Evolutionary conservation across 2,329 filamentous ascomycete genomes (phyloP).

Genomic region (Neocucurbitaria cava): DNA sequence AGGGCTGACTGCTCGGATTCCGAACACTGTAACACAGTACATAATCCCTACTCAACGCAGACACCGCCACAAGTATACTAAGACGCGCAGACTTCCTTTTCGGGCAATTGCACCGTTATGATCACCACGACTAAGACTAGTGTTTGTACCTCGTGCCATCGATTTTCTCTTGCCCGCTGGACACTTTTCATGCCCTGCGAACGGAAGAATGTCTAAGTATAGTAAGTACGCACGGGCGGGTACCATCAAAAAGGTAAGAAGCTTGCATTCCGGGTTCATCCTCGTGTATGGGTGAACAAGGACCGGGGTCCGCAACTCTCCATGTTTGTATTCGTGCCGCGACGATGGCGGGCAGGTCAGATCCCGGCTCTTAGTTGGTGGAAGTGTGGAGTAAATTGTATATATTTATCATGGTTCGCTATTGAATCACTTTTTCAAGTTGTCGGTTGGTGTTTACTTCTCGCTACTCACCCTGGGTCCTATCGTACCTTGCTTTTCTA

Average conservation of each 20-base stretch:
- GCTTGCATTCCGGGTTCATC: background rate
- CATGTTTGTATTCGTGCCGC: background rate
- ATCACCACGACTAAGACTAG: background rate
- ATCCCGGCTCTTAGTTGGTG: background rate
- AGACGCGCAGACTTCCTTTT: background rate
- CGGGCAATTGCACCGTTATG: background rate
- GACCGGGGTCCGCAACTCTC: background rate
- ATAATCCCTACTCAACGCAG: background rate
- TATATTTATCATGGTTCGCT: background rate
- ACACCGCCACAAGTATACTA: background rate
- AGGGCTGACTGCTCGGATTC: background rate
- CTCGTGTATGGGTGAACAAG: background rate
- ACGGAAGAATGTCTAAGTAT: conserved; percentile 11
- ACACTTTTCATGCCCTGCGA: background rate
- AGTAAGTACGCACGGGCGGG: conserved; percentile 4
- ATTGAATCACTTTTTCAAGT: background rate
- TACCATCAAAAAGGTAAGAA: background rate
- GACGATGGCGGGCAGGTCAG: background rate
- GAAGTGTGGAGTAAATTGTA: background rate
- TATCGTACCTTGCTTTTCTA: background rate
- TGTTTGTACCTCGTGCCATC: background rate
- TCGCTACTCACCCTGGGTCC: background rate
- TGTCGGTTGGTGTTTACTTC: background rate
- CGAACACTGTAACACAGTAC: background rate
- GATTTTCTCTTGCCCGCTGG: background rate